These are phyloP conservation scores for Collybiopsis confluens DNA, from an alignment of 768 basidiomycete species.

Conservation along the genomic window DNA sequence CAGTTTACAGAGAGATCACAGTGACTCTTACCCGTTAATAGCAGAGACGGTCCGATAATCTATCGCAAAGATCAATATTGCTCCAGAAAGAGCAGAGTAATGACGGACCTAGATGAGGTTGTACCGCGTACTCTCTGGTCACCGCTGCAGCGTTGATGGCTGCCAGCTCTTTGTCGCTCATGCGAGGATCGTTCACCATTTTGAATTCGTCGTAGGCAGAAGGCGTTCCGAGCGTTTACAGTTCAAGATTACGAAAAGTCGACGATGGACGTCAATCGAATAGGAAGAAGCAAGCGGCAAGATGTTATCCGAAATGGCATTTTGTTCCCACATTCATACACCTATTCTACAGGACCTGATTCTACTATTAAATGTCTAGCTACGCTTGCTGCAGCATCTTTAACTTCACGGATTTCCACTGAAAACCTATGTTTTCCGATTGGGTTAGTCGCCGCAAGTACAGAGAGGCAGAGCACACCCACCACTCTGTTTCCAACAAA, in stretches of 20 bases:
- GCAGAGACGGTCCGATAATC: slow-evolving; percentile 99
- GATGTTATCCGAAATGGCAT: background rate
- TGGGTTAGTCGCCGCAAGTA: too few relatives aligned
- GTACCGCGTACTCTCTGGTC: slow-evolving; percentile 81
- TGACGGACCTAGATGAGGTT: slow-evolving; percentile 79
- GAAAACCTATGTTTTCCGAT: too few relatives aligned
- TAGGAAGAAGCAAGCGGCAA: too few relatives aligned
- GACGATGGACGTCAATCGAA: background rate
- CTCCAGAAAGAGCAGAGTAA: background rate
- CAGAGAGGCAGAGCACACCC: slow-evolving; percentile 17
- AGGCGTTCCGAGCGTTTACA: background rate
- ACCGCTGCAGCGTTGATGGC: slow-evolving; percentile 86
- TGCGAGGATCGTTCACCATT: slow-evolving; percentile 51
- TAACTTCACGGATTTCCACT: slow-evolving; percentile 30
- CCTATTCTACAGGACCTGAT: too few relatives aligned
- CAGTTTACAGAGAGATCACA: slow-evolving; percentile 2
- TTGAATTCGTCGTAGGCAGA: slow-evolving; percentile 6
- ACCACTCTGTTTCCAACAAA: slow-evolving; percentile 84
- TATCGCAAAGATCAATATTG: slow-evolving; percentile 23
- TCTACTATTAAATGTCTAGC: slow-evolving; percentile 30
- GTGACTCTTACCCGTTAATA: slow-evolving; percentile 78
- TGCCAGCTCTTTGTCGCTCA: slow-evolving; percentile 71
- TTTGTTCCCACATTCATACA: slow-evolving; percentile 10
- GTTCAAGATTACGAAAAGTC: background rate
- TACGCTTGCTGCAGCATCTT: slow-evolving; percentile 37